Conservation (phyloP, 108 stramenopile genomes). For the Fistulifera solaris region DNA sequence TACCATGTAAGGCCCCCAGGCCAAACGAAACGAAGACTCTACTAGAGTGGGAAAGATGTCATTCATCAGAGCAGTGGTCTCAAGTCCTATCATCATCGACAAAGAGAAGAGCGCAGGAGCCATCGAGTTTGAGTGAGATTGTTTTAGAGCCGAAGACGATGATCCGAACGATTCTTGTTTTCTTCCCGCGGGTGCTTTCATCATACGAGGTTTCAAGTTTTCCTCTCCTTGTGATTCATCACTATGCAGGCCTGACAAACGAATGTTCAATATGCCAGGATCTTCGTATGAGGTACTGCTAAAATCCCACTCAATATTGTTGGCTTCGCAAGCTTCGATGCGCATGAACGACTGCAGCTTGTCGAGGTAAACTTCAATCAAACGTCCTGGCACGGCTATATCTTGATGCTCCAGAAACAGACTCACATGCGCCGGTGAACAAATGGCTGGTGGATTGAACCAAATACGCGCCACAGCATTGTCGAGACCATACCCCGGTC, state of each 20-base stretch:
- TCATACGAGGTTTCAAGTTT: too few species aligned
- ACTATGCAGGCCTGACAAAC: conserved; percentile 15
- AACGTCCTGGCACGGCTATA: conserved; percentile 11
- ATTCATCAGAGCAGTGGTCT: conserved; percentile 8
- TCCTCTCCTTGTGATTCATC: too few species aligned
- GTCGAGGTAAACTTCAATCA: conserved; percentile 30
- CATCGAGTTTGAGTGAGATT: conserved; percentile 9
- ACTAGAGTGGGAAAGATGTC: conserved; percentile 3
- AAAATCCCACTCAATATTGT: conserved; percentile 22
- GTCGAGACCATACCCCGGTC: conserved; percentile 26
- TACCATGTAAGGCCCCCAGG: conserved; percentile 24
- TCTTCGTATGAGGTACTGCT: conserved; percentile 3
- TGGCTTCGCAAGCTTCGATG: conserved; percentile 19
- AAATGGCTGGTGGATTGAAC: conserved; percentile 21
- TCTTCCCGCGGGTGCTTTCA: too few species aligned
- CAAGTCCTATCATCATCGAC: conserved; percentile 16
- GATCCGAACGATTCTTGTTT: too few species aligned
- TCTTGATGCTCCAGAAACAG: conserved; percentile 15
- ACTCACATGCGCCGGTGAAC: conserved; percentile 15
- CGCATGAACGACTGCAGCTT: conserved; percentile 29
- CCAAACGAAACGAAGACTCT: conserved; percentile 7
- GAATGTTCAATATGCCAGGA: conserved; percentile 27
- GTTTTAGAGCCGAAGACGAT: too few species aligned
- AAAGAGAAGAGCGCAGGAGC: conserved; percentile 27
- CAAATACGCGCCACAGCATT: conserved; percentile 25